Base-by-base conservation (phyloP, 1,284 basidiomycete genomes). In the Cryptococcus hybrid region DNA sequence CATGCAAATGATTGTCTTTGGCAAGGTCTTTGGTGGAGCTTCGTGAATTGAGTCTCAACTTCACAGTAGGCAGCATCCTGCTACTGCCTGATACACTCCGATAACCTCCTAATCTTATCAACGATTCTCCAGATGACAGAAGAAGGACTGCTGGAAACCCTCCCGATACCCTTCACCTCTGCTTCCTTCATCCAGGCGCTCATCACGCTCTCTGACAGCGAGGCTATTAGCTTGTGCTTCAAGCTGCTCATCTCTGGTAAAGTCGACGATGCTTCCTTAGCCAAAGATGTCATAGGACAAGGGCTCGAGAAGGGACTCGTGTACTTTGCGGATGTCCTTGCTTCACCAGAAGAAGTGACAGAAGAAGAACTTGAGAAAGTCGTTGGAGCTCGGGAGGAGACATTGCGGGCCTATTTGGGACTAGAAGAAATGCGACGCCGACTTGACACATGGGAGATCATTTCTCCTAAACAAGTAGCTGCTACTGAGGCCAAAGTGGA, bases 361-460 rank as follows among this genome's bases (percentile, higher is more conserved):
- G 56, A 57, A 37, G 45, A 37, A n/a, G 55, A 53, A 7, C 13
- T 54, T 30, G 38, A 13, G 15, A 13, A 35, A 30, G 35, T 46
- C 1, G 18, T 60, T n/a, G 55, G 51, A 8, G 47, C 50, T 3
- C 39, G 48, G 43, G 47, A 46, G 35, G 49, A 53, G 13, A 5
- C 55, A 5, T 18, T 58, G 37, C 18, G 15, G 30, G 54, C 38
- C 11, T 63, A 54, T 47, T n/a, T 40, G 3, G 11, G 40, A 2
- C 30, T 63, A 38, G 47, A 54, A n/a, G 55, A 60, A 34, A 42
- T 58, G 36, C 49, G 47, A 15, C 9, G 47, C 35, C 38, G 54
- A 36, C 36, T 63, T 13, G 56, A 63, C 35, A 63, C 62, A 6
- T 63, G 47, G 43, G 52, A 56, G 11, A 51, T 56, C 12, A 50